Evolutionary conservation across 1,139 yeast genomes (phyloP).

Genomic region (Sugiyamaella xylanicola): DNA sequence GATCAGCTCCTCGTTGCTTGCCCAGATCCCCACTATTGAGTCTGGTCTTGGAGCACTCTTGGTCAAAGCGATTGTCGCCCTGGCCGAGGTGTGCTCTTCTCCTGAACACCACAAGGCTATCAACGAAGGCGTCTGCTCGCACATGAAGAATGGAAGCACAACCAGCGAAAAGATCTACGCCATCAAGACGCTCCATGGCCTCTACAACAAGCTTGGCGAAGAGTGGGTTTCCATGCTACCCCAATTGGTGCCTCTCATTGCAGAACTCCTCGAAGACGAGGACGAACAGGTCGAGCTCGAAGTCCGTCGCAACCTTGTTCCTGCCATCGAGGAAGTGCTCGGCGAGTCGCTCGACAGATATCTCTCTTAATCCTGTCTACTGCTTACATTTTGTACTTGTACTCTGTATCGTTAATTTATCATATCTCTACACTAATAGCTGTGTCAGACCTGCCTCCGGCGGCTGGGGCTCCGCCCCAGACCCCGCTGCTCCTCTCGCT

Average conservation of each 20-base stretch:
- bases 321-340: slow-evolving; percentile 85
- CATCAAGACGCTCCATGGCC: slow-evolving; percentile 70
- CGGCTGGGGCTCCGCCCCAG: no score
- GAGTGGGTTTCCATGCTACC: slow-evolving; percentile 92
- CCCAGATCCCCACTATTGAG: slow-evolving; percentile 68
- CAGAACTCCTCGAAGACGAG: slow-evolving; percentile 93
- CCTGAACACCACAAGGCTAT: slow-evolving; percentile 81
- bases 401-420: no score
- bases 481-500: no score
- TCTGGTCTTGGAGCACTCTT: slow-evolving; percentile 61
- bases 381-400: neutral
- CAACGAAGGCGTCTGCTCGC: slow-evolving; percentile 56
- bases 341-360: slow-evolving; percentile 96
- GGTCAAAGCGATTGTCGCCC: slow-evolving; percentile 75
- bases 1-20: slow-evolving; percentile 61
- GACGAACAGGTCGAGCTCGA: slow-evolving; percentile 91
- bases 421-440: no score
- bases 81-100: slow-evolving; percentile 68
- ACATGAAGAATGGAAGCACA: slow-evolving; percentile 51
- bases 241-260: slow-evolving; percentile 91
- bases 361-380: slow-evolving; percentile 52
- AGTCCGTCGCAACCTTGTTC: slow-evolving; percentile 88
- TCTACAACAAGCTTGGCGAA: slow-evolving; percentile 91
- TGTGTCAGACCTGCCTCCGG: no score
- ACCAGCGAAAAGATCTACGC: slow-evolving; percentile 79